Percentiles rank a stretch among this genome's conserved stretches.
Conservation (phyloP, 257 asterid genomes). For the Petunia axillaris region DNA sequence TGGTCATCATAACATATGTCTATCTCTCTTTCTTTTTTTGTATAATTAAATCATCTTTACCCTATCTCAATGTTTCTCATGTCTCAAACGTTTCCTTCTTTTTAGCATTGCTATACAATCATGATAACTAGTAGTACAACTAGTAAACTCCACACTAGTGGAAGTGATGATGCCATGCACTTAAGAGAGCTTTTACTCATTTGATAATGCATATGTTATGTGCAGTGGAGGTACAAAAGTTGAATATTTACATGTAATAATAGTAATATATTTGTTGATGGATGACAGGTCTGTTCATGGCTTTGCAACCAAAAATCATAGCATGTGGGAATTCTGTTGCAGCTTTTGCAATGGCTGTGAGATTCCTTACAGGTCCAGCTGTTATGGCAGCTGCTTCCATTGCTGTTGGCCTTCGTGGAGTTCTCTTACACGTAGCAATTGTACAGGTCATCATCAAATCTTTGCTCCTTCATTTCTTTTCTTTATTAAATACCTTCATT, state of each 20-base stretch:
- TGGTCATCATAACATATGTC: constrained; percentile 55
- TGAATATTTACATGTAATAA: background rate
- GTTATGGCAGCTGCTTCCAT: constrained; percentile 98
- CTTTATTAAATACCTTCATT: background rate
- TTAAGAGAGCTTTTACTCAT: background rate
- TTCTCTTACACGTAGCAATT: constrained; percentile 83
- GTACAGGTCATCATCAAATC: constrained; percentile 64
- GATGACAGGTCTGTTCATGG: constrained; percentile 92
- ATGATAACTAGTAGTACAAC: background rate
- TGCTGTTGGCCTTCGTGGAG: constrained; percentile 97
- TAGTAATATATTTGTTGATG: background rate
- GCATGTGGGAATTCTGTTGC: constrained; percentile 97
- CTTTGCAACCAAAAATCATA: constrained; percentile 94
- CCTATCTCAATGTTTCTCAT: constrained; percentile 14
- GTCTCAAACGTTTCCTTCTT: background rate
- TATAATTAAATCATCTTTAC: constrained; percentile 27
- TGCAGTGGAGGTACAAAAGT: background rate
- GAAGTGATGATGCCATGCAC: constrained; percentile 37
- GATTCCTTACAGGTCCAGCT: constrained; percentile 99
- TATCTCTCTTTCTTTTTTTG: constrained; percentile 31
- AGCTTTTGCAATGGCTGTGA: constrained; percentile 89
- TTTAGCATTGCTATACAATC: constrained; percentile 18
- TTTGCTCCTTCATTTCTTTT: background rate
- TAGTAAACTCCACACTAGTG: constrained; percentile 19
- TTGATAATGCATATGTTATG: background rate